Evolutionary conservation across 768 basidiomycete genomes (phyloP), one percentile per base, ranked within the genome.

Genomic region (Lentinus tigrinus): DNA sequence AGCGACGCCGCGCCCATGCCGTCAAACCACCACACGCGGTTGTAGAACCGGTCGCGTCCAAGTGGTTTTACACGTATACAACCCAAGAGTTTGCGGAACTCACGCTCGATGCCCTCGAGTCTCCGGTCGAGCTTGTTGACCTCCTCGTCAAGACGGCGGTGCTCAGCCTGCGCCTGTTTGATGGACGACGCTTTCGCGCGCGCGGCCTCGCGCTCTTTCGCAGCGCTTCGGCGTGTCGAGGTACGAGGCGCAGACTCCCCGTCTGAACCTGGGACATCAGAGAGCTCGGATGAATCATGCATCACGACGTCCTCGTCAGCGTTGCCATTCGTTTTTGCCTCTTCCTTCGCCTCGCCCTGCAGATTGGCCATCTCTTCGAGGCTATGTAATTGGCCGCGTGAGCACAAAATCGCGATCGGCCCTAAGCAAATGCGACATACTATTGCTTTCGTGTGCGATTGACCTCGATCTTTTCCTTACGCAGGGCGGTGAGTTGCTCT

Each of bases 1-100:
- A 96, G 74, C 44, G 88, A 86, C 47, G 87, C 88, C 5, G 88
- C 86, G 7, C 96, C 96, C 80, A 95, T 83, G 10, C 96, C 96
- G 73, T 99, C 96, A 69, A 98, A 93, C 96, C 96, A 99, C 96
- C 96, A 99, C 58, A 97, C 79, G 31, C 92, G 85, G 70, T 97
- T 96, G 68, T 91, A 90, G 73, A 98, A 99, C 52, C 97, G 82
- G 70, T 99, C 97, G 61, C 83, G 82, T 14, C 97, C 97, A 50
- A 98, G 67, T 1, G 95, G 93, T 67, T 93, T 90, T 21, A 92
- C 87, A 52, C 97, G 82, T 48, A 95, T 82, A 6, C 88, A 85
- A 55, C 93, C 91, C 40, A 93, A 78, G 48, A 93, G 80, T 70
- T 95, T 89, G 62, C 97, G 81, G 76, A 98, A 99, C 61, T 98